A percentile compares a stretch with the other conserved stretches of the same genome.
These are phyloP conservation scores for Neonectria coccinea DNA, from an alignment of 2,329 filamentous ascomycete genomes.

Conservation along the genomic window DNA sequence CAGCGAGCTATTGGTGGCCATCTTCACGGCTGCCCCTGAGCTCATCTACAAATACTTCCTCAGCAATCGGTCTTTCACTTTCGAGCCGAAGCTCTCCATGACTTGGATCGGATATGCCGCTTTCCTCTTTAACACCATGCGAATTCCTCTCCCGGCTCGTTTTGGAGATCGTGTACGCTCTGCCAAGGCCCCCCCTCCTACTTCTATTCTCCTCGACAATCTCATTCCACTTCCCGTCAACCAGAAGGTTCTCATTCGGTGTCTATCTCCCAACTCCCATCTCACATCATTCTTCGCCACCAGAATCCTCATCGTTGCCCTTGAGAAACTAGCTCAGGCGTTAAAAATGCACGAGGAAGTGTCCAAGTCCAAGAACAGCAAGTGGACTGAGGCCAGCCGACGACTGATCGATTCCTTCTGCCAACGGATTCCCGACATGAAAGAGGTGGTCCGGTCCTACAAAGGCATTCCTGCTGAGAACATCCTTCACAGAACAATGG, in stretches of 20 bases:
- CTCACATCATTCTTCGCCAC: constrained; percentile 87
- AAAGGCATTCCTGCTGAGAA: constrained; percentile 76
- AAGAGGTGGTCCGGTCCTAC: constrained; percentile 81
- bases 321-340: constrained; percentile 79
- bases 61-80: constrained; percentile 81
- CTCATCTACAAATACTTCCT: constrained; percentile 89
- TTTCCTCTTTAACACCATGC: constrained; percentile 85
- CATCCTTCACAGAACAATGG: constrained; percentile 79
- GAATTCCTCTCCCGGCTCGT: constrained; percentile 76
- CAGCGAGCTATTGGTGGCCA: constrained; percentile 81
- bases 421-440: constrained; percentile 82
- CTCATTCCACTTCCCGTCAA: constrained; percentile 86
- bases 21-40: constrained; percentile 86
- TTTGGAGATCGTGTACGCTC: constrained; percentile 76
- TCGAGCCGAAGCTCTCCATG: constrained; percentile 91
- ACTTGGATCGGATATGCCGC: constrained; percentile 96
- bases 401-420: constrained; percentile 81
- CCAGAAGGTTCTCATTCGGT: constrained; percentile 82
- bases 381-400: constrained; percentile 78
- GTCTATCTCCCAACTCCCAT: constrained; percentile 80
- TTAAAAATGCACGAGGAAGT: constrained; percentile 70
- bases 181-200: constrained; percentile 78
- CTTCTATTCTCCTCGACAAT: constrained; percentile 83
- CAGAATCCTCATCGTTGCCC: constrained; percentile 80
- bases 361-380: constrained; percentile 49